Conservation (phyloP, 352 stramenopile genomes). For the Globisporangium splendens region DNA sequence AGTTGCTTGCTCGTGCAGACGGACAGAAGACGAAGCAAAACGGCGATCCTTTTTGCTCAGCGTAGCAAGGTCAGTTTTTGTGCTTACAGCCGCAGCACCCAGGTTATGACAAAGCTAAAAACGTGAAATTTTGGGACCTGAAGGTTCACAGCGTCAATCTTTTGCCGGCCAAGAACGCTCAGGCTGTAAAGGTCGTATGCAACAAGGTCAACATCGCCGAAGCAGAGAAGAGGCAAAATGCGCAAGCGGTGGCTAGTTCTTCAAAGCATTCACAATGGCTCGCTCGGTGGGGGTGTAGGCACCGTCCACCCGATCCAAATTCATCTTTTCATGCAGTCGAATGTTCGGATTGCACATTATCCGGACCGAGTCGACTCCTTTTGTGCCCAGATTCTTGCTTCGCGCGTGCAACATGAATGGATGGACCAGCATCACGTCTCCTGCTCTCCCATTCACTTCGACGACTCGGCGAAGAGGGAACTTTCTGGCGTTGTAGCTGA, state of each 20-base stretch:
- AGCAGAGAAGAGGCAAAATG: neutral
- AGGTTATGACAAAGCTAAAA: neutral
- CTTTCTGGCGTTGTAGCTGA: conserved; percentile 40
- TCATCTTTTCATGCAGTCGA: conserved; percentile 39
- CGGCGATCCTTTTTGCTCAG: neutral
- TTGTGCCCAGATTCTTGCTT: conserved; percentile 56
- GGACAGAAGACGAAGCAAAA: neutral
- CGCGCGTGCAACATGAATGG: conserved; percentile 78
- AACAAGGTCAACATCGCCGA: neutral
- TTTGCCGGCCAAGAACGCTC: neutral
- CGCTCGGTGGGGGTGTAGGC: conserved; percentile 41
- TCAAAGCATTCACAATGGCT: conserved; percentile 34
- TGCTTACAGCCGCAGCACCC: neutral
- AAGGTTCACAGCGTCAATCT: neutral
- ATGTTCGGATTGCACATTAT: conserved; percentile 78
- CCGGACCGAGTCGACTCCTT: conserved; percentile 51
- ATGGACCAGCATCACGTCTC: conserved; percentile 79
- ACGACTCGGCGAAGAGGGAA: conserved; percentile 34
- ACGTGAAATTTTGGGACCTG: neutral
- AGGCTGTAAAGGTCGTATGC: neutral
- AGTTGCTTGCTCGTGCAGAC: neutral
- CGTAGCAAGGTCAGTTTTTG: neutral
- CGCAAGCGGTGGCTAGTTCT: neutral
- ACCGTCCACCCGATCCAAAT: conserved; percentile 25
- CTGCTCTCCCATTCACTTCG: conserved; percentile 62